phyloP scores from a whole-genome alignment of 108 stramenopile species.

The Stephanodiscus triporus region DNA sequence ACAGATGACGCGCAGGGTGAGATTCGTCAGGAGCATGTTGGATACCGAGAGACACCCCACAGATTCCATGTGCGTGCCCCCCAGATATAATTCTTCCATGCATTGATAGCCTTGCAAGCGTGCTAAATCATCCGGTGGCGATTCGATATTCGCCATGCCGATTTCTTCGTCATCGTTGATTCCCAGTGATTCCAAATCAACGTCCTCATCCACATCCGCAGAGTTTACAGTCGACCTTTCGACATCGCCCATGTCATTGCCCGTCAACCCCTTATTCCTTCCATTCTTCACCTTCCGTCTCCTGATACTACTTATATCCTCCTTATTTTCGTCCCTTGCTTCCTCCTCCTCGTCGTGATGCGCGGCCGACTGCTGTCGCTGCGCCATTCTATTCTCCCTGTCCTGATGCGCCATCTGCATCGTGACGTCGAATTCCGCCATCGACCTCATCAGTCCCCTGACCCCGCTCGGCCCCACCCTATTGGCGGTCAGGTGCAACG shows the following conservation, averaged over 20 bases:
- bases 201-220: slow-evolving; percentile 13
- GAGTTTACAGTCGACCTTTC: slow-evolving; percentile 4
- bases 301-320: background rate
- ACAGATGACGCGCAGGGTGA: slow-evolving; percentile 57
- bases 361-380: slow-evolving; percentile 6
- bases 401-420: slow-evolving; percentile 48
- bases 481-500: slow-evolving; percentile 75
- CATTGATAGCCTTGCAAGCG: slow-evolving; percentile 37
- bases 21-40: slow-evolving; percentile 72
- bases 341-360: slow-evolving; percentile 6
- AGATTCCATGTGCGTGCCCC: slow-evolving; percentile 54
- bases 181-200: slow-evolving; percentile 18
- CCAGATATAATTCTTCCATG: slow-evolving; percentile 68
- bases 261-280: slow-evolving; percentile 11
- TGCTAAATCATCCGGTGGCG: slow-evolving; percentile 47
- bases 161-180: slow-evolving; percentile 27
- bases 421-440: slow-evolving; percentile 66
- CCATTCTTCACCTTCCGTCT: background rate
- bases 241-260: background rate
- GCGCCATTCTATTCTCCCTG: slow-evolving; percentile 44
- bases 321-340: background rate
- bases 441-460: slow-evolving; percentile 62
- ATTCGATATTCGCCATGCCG: slow-evolving; percentile 23
- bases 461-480: slow-evolving; percentile 62
- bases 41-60: slow-evolving; percentile 65